Evolutionary conservation across 2,329 filamentous ascomycete species (phyloP), one percentile per base, ranked within the genome.

Genomic region (Fusarium ambrosium): DNA sequence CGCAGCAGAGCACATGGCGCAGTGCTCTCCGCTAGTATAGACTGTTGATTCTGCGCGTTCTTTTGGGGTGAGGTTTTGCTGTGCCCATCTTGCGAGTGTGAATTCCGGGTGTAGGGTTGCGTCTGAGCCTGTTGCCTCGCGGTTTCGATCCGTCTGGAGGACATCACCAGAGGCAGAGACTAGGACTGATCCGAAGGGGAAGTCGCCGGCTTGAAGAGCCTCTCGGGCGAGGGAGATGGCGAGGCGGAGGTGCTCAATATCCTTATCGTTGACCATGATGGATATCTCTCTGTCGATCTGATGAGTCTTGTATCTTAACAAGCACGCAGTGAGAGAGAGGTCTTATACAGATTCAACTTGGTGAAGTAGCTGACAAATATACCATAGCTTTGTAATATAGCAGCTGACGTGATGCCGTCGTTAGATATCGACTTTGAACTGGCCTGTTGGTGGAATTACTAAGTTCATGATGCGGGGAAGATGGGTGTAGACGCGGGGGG

Each of bases 11-110:
- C 82, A 84, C 82, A 84, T 84, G 55, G 81, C 70, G 70, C 82
- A 84, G 66, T 83, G 82, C 70, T 84, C 82, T 2, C 82, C 82
- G 1, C 82, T 82, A 4, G 82, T 84, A 62, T 84, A 84, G 3
- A 84, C 78, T 3, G 79, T 81, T 0, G 80, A 75, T 6, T 62
- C 68, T 24, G 87, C 84, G 20, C 87, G 84, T 63, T 86, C 77
- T 9, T 78, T 79, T 9, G 83, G 81, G 6, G 78, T 75, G 6
- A 81, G 75, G 41, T 84, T 73, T 18, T 79, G 79, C 51, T 86
- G 77, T 13, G 82, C 82, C 82, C 82, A 84, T 4, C 66, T 78
- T 4, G 81, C 82, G n/a, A 84, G 76, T 14, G 80, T 81, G 68
- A 84, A 80, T 37, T 84, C 82, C 1, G 82, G 82, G 36, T 84